phyloP scores from a whole-genome alignment of 805 yeast species.

The Metschnikowia kunwiensis region DNA sequence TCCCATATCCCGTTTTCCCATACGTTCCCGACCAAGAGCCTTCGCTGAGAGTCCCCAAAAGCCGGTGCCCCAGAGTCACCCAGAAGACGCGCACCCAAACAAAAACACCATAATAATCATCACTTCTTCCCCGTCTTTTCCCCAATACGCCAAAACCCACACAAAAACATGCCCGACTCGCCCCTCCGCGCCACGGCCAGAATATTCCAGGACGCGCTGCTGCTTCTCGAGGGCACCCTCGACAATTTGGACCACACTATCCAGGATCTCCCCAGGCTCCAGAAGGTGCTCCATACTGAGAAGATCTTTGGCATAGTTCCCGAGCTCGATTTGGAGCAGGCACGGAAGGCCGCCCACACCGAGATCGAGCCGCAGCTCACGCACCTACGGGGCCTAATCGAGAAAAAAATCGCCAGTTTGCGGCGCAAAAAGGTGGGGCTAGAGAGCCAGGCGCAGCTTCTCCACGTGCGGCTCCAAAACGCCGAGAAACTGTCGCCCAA shows the following conservation, averaged over 20 bases:
- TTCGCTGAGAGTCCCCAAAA: too few species aligned
- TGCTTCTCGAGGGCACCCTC: conserved; percentile 32
- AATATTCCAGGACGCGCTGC: conserved; percentile 23
- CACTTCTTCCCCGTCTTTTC: too few species aligned
- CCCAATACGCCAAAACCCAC: background rate
- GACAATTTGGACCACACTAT: conserved; percentile 33
- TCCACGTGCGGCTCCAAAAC: conserved; percentile 35
- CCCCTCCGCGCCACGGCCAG: conserved; percentile 5
- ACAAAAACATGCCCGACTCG: background rate
- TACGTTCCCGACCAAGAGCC: too few species aligned
- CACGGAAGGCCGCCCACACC: conserved; percentile 30
- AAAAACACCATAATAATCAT: background rate
- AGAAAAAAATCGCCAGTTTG: conserved; percentile 31
- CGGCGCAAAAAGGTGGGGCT: conserved; percentile 32
- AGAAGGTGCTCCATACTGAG: conserved; percentile 40
- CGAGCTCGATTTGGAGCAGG: conserved; percentile 40
- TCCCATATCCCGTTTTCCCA: too few species aligned
- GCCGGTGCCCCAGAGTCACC: too few species aligned
- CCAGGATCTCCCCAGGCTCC: conserved; percentile 39
- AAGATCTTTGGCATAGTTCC: conserved; percentile 52
- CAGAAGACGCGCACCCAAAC: background rate
- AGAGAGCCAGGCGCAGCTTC: conserved; percentile 38
- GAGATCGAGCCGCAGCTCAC: conserved; percentile 44
- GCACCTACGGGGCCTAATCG: conserved; percentile 28
- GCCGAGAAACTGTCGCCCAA: conserved; percentile 9